Base-by-base conservation (phyloP, 2,329 filamentous ascomycete species). In the Podosphaera fusca region DNA sequence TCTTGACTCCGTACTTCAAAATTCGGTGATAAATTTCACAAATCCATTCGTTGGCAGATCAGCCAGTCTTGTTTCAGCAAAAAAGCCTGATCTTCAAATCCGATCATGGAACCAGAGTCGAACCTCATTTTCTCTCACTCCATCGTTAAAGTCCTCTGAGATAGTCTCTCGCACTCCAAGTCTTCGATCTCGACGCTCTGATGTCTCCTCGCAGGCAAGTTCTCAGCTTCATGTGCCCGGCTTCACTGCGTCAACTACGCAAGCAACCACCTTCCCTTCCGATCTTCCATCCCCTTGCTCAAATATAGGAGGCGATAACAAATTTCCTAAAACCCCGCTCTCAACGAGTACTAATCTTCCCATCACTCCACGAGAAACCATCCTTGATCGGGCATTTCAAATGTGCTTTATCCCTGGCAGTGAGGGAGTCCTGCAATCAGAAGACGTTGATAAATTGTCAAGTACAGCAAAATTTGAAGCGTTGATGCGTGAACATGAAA, bases 381-480 rank as follows among this genome's bases (percentile, higher is more conserved):
- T 84, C 55, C 67, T 83, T n/a, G 80, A 84, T 64, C 70, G 80
- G 45, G 80, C 80, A 0, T 83, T 84, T 62, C 78, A 81, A 62
- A 68, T 83, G 68, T 73, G 76, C 7, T 78, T 71, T 58, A 81
- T 83, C 38, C 80, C 80, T 14, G 80, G 80, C 4, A 77, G 76
- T 2, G 78, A 80, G 9, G 68, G 69, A 6, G 71, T 75, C 1
- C 42, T 55, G 7, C 61, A 62, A n/a, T 61, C 58, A 10, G 79
- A 79, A 3, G 78, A 81, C 59, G 78, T 81, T 61, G 80, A 81
- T n/a, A 56, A 56, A 58, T 69, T 82, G 14, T 82, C 75, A 61
- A 83, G 80, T 0, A 71, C 83, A 36, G 80, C 79, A 8, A 73
- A 78, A 30, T 84, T 83, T 56, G 80, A 83, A 56, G 80, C 79